Base-by-base conservation (phyloP, 495 filamentous ascomycete genomes). In the Penicillium simplicissimum region DNA sequence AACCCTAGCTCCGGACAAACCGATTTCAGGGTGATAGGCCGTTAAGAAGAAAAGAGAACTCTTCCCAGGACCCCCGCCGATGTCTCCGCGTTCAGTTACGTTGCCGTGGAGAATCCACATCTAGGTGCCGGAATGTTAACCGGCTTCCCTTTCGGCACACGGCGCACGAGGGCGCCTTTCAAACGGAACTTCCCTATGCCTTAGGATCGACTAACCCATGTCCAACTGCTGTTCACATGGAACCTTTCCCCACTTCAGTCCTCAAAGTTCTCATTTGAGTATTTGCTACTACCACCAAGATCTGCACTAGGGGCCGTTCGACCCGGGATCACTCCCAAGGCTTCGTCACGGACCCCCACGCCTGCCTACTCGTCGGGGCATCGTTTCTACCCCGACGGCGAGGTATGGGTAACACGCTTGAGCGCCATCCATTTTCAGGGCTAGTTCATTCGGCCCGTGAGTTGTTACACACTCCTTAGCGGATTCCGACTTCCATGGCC, bases 211-310 rank as follows among this genome's bases (percentile, higher is more conserved):
- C 43, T 48, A 48, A 48, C 43, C 43, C 43, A 48, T 48, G 43
- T 48, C 43, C 43, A 48, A 48, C 43, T 48, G 43, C 43, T 48
- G 43, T 48, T 48, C 43, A 48, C 43, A 48, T 48, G 43, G 43
- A 48, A 48, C 43, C 43, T 48, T 48, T 48, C 43, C n/a, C 43
- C 43, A 48, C 43, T 48, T 48, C 43, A 48, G 43, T 48, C 43
- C 43, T 48, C 43, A 48, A 48, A 48, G 43, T 48, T 48, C 43
- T 48, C 43, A 48, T 48, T 48, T 48, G 43, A 48, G 43, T 48
- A 48, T 48, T 48, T 48, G 43, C 43, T 48, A 48, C 43, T 48
- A 48, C 43, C 43, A 48, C 43, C 43, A 48, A 48, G 43, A 48
- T 48, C 43, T 48, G 43, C 43, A 48, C 43, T 48, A 48, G 43